phyloP scores from a whole-genome alignment of 495 filamentous ascomycete genomes.

The Penicillium diatomitis region DNA sequence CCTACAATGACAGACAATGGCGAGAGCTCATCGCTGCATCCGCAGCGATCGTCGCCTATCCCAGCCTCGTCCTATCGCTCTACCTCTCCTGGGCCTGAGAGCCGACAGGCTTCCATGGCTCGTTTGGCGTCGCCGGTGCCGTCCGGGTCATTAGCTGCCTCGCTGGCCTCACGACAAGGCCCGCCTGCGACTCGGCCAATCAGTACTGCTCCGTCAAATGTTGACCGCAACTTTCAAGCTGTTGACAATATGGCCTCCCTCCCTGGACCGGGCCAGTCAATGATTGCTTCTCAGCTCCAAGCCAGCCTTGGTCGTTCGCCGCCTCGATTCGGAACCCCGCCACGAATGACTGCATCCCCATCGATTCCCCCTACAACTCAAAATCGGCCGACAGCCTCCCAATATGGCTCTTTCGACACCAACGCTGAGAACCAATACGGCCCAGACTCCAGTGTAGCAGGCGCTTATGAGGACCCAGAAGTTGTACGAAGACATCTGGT shows the following conservation, averaged over 20 bases:
- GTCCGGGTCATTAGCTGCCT: conserved; percentile 34
- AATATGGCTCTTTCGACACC: conserved; percentile 73
- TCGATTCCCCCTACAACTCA: conserved; percentile 33
- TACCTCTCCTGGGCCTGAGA: conserved; percentile 35
- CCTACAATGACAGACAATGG: conserved; percentile 32
- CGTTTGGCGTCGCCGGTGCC: conserved; percentile 63
- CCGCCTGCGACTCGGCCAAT: conserved; percentile 20
- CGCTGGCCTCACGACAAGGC: conserved; percentile 37
- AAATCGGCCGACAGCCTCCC: conserved; percentile 46
- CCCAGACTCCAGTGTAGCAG: conserved; percentile 25
- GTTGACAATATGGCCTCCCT: conserved; percentile 34
- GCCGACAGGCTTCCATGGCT: conserved; percentile 59
- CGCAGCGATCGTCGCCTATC: conserved; percentile 28
- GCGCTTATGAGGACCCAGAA: conserved; percentile 66
- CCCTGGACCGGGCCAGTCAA: conserved; percentile 62
- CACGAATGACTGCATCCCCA: conserved; percentile 49
- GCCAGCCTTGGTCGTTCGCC: conserved; percentile 49
- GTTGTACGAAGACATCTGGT: conserved; percentile 77
- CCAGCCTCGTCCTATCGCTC: conserved; percentile 27
- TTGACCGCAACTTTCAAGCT: conserved; percentile 26
- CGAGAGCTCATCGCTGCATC: conserved; percentile 28
- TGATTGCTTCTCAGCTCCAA: conserved; percentile 66
- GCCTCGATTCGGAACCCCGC: conserved; percentile 40
- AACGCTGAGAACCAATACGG: conserved; percentile 39
- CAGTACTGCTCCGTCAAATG: conserved; percentile 8